Percentiles rank a stretch among this genome's conserved stretches.
Evolutionary conservation across 345 rosid species (phyloP).

Genomic region (Brassica juncea): DNA sequence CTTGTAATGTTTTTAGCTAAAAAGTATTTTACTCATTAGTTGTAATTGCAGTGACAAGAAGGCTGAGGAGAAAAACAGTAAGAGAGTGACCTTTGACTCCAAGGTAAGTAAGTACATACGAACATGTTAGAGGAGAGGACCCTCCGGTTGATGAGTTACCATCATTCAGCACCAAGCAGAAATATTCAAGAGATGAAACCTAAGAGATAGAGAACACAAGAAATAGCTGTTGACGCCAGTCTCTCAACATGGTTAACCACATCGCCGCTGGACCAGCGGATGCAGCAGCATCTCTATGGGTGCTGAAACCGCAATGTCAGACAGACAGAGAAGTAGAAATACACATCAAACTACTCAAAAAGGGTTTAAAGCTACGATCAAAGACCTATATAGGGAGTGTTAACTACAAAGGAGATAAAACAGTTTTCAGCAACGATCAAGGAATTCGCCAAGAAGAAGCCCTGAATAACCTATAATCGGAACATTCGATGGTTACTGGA

Average conservation of each 20-base stretch:
- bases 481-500: slow-evolving; percentile 73
- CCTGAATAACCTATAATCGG: slow-evolving; percentile 80
- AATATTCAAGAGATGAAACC: slow-evolving; percentile 39
- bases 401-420: slow-evolving; percentile 74
- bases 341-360: slow-evolving; percentile 48
- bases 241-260: slow-evolving; percentile 85
- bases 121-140: too few species aligned
- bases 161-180: slow-evolving; percentile 45
- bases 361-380: slow-evolving; percentile 62
- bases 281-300: slow-evolving; percentile 27
- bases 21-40: background rate
- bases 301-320: slow-evolving; percentile 27
- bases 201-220: slow-evolving; percentile 47
- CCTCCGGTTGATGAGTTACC: background rate
- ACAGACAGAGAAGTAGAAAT: slow-evolving; percentile 41
- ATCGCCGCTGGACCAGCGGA: slow-evolving; percentile 32
- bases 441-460: slow-evolving; percentile 74
- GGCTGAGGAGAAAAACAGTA: slow-evolving; percentile 45
- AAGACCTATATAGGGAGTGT: slow-evolving; percentile 74
- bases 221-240: slow-evolving; percentile 81
- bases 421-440: slow-evolving; percentile 70
- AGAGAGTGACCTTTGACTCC: slow-evolving; percentile 46
- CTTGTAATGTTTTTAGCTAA: slow-evolving; percentile 2
- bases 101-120: slow-evolving; percentile 40
- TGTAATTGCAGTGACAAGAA: slow-evolving; percentile 27